phyloP scores from a whole-genome alignment of 1,139 yeast genomes.

The Saccharomyces pastorianus region DNA sequence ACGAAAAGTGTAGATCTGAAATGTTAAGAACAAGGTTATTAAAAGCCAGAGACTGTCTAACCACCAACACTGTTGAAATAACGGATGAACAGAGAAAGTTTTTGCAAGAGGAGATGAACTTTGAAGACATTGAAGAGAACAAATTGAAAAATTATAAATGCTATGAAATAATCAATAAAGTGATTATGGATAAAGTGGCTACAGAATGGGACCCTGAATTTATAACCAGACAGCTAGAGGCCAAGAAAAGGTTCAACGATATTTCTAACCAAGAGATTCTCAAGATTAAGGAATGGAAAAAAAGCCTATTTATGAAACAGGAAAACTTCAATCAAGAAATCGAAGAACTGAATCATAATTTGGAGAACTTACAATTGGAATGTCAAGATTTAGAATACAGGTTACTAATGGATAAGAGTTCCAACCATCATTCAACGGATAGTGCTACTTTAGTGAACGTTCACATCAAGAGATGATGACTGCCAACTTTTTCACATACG shows the following conservation, averaged over 20 bases:
- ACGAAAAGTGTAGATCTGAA: conserved; percentile 44
- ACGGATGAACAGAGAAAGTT: conserved; percentile 19
- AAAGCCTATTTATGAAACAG: conserved; percentile 49
- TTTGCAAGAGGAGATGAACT: conserved; percentile 18
- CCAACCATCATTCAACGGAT: conserved; percentile 1
- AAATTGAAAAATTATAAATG: conserved; percentile 33
- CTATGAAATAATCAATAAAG: conserved; percentile 37
- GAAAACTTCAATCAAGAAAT: conserved; percentile 49
- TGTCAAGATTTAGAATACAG: conserved; percentile 26
- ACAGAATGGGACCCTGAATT: conserved; percentile 44
- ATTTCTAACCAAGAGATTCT: conserved; percentile 47
- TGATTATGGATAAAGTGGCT: conserved; percentile 35
- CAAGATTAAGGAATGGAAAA: conserved; percentile 60
- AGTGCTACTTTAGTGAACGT: conserved; percentile 2
- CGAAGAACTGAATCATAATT: conserved; percentile 36
- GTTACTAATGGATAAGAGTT: background rate
- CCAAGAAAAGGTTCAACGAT: conserved; percentile 43
- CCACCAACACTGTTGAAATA: conserved; percentile 5
- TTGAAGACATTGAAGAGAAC: conserved; percentile 28
- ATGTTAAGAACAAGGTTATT: conserved; percentile 38
- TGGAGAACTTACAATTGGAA: conserved; percentile 36
- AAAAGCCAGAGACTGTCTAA: conserved; percentile 29
- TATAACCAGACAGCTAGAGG: conserved; percentile 38
- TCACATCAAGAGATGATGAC: background rate
- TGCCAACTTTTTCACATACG: background rate